Percentiles rank a stretch among this genome's conserved stretches.
Evolutionary conservation across 768 basidiomycete species (phyloP).

Genomic region (Tulasnella sp.): DNA sequence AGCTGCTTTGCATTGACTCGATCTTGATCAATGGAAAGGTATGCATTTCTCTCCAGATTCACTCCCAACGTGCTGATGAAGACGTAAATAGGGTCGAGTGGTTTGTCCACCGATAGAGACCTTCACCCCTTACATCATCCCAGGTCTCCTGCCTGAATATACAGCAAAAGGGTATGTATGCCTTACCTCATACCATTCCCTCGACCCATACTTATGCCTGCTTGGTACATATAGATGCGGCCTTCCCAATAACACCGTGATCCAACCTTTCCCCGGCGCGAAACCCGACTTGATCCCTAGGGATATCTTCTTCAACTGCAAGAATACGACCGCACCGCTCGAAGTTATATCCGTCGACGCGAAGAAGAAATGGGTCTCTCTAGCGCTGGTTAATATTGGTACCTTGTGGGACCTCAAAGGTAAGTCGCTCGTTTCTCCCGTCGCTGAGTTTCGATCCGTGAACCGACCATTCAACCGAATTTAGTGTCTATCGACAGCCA

Average conservation of each 20-base stretch:
- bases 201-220: not conserved
- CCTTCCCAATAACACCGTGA: not conserved
- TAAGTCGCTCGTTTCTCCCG: not conserved
- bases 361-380: slow-evolving; percentile 17
- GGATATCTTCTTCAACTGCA: slow-evolving; percentile 16
- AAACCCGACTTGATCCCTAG: slow-evolving; percentile 12
- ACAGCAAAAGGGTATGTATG: slow-evolving; percentile 19
- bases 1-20: slow-evolving; percentile 22
- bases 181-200: not conserved
- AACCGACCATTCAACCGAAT: not conserved
- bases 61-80: not conserved
- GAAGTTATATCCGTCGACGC: slow-evolving; percentile 15
- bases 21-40: slow-evolving; percentile 23
- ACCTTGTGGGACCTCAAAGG: slow-evolving; percentile 19
- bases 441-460: not conserved
- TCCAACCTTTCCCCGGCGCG: not conserved
- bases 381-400: slow-evolving; percentile 14
- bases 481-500: slow-evolving; percentile 20
- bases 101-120: slow-evolving; percentile 13
- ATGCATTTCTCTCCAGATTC: not conserved
- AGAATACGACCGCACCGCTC: slow-evolving; percentile 19
- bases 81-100: slow-evolving; percentile 3
- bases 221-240: not conserved
- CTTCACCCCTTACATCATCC: slow-evolving; percentile 12
- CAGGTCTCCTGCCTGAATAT: not conserved